phyloP scores from a whole-genome alignment of 169 alveolate species.

The Cryptosporidium meleagridis region DNA sequence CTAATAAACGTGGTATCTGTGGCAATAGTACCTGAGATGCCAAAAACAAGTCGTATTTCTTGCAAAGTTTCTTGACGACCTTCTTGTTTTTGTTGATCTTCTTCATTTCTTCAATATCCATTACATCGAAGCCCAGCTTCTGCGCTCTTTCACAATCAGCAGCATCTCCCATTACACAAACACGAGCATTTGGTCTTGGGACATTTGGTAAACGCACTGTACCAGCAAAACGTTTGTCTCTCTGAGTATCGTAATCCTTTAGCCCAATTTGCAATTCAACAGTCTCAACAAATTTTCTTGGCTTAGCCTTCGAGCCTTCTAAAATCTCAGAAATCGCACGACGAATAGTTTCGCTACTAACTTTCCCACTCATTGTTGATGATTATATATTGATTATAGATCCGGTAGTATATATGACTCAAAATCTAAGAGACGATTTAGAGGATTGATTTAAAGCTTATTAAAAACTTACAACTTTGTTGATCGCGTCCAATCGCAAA shows the following conservation, averaged over 20 bases:
- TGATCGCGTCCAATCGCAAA: neutral
- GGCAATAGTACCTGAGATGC: constrained; percentile 98
- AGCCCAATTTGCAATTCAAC: constrained; percentile 98
- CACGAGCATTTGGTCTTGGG: constrained; percentile 95
- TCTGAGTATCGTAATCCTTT: constrained; percentile 99
- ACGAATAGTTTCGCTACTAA: constrained; percentile 59
- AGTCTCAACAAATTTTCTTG: constrained; percentile 97
- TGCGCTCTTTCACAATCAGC: constrained; percentile 98
- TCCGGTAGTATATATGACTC: neutral
- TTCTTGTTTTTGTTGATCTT: constrained; percentile 99
- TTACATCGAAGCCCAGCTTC: constrained; percentile 93
- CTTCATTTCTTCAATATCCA: constrained; percentile 98
- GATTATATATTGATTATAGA: neutral
- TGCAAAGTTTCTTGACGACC: constrained; percentile 97
- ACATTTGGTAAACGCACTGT: constrained; percentile 96
- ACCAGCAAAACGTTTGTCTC: constrained; percentile 99
- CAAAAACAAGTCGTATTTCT: constrained; percentile 95
- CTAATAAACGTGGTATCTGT: constrained; percentile 98
- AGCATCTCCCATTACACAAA: constrained; percentile 99
- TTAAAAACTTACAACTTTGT: neutral
- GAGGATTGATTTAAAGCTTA: neutral
- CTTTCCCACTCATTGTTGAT: constrained; percentile 64
- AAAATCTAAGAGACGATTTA: constrained; percentile 9
- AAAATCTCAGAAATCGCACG: constrained; percentile 92
- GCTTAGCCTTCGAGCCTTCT: constrained; percentile 92